Evolutionary conservation across 352 stramenopile genomes (phyloP), one percentile per base, ranked within the genome.

Genomic region (Blastocystis sp.): DNA sequence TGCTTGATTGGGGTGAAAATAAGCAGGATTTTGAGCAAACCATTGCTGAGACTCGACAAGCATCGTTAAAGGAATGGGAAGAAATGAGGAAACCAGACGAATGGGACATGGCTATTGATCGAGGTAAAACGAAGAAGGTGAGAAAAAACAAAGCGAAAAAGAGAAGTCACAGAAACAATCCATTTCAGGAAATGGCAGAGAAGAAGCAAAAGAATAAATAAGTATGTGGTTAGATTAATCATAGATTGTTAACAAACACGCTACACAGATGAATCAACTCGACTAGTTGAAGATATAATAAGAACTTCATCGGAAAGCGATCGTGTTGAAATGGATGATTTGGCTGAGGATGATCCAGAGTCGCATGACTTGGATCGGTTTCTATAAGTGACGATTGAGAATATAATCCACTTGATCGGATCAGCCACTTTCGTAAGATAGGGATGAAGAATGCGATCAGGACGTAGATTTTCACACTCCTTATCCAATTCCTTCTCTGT

Each of bases 51-150:
- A 84, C 51, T n/a, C 51, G 54, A 15, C 19, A 27, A 48, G 73
- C 56, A 30, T 54, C 73, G 19, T 44, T 84, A 19, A 68, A 84
- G 30, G 73, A 84, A 37, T 84, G 73, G 73, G 73, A 66, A 42
- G 73, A 84, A 13, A 66, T 84, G 53, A 54, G 73, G n/a, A 84
- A 84, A 42, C 73, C 73, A 1, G 73, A 84, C n/a, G 73, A 84
- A 57, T 84, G 73, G 73, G 73, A 84, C 30, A 68, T 84, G 73
- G 73, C 73, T 11, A 42, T 84, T 19, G 73, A 84, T 35, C 42
- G 68, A 44, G 73, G 73, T 68, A 84, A 84, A 33, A 30, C 33
- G 73, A 84, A 68, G 56, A 84, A 84, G 51, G 35, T 64, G 11
- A 54, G 54, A 17, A 62, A 64, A 37, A 40, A 84, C 51, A 84